Conservation (phyloP, 2,329 filamentous ascomycete genomes). For the Metarhizium robertsii region DNA sequence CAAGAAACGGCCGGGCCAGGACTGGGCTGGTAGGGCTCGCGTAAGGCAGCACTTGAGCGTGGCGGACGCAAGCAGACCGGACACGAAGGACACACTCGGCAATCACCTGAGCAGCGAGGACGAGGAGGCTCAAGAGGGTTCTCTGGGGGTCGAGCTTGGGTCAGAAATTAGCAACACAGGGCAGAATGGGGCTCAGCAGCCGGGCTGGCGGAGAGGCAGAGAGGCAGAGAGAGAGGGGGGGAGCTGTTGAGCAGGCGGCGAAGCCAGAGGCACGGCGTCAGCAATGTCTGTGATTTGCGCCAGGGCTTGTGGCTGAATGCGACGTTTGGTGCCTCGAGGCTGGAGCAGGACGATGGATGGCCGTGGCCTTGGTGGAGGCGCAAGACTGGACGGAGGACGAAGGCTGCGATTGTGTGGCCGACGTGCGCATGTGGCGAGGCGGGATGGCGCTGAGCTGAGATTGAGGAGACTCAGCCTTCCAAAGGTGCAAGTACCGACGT, state of each 20-base stretch:
- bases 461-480: not conserved
- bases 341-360: not conserved
- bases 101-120: too few relatives aligned
- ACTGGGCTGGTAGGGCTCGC: not conserved
- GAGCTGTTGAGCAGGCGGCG: not conserved
- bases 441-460: not conserved
- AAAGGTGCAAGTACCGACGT: too few relatives aligned
- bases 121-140: not conserved
- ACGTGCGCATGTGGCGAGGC: not conserved
- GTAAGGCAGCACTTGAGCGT: not conserved
- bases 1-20: constrained; percentile 4
- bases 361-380: not conserved
- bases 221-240: too few relatives aligned
- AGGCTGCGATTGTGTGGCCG: not conserved
- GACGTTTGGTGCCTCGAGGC: not conserved
- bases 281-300: not conserved
- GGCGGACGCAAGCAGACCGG: not conserved
- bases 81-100: not conserved
- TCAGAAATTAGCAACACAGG: constrained; percentile 5
- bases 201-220: constrained; percentile 1
- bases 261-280: not conserved
- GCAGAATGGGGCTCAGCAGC: constrained; percentile 1
- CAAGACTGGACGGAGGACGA: not conserved
- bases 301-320: not conserved
- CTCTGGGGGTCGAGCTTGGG: not conserved